A percentile compares a stretch with the other conserved stretches of the same genome.
These are phyloP conservation scores for Yamadazyma sp. DNA, from an alignment of 805 yeast genomes.

Conservation along the genomic window DNA sequence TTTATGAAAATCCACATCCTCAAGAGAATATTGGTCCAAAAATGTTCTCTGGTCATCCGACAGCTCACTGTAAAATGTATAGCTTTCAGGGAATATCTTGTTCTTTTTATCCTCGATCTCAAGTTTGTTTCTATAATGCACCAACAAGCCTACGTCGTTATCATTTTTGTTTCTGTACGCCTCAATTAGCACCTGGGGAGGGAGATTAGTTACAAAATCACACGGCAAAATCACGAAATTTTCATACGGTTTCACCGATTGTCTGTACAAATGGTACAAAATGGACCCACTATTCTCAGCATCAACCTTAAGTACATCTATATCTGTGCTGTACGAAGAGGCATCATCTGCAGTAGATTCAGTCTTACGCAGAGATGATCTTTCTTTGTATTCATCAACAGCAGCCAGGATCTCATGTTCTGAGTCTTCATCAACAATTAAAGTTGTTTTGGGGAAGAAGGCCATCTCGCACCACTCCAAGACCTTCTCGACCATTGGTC, in stretches of 20 bases:
- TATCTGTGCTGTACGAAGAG: slow-evolving; percentile 13
- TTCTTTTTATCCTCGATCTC: slow-evolving; percentile 77
- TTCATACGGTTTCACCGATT: slow-evolving; percentile 13
- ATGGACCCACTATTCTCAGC: slow-evolving; percentile 61
- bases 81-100: slow-evolving; percentile 57
- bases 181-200: slow-evolving; percentile 85
- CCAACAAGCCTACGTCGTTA: slow-evolving; percentile 67
- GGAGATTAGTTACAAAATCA: slow-evolving; percentile 89
- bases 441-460: slow-evolving; percentile 65
- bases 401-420: slow-evolving; percentile 47
- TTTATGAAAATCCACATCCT: slow-evolving; percentile 69
- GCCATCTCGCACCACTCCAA: slow-evolving; percentile 93
- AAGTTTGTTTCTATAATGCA: slow-evolving; percentile 71
- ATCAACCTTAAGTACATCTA: slow-evolving; percentile 24
- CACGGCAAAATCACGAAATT: slow-evolving; percentile 84
- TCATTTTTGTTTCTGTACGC: slow-evolving; percentile 73
- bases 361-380: slow-evolving; percentile 14
- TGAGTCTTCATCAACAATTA: slow-evolving; percentile 55
- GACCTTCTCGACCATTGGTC: slow-evolving; percentile 83
- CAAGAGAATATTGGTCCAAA: slow-evolving; percentile 70
- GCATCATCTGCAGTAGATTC: slow-evolving; percentile 17
- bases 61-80: slow-evolving; percentile 60
- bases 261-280: slow-evolving; percentile 48
- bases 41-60: slow-evolving; percentile 47
- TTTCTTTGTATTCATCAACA: slow-evolving; percentile 45